Conservation (phyloP, 176 grass and related monocot species). For the sorghum (Sorghum bicolor) region DNA sequence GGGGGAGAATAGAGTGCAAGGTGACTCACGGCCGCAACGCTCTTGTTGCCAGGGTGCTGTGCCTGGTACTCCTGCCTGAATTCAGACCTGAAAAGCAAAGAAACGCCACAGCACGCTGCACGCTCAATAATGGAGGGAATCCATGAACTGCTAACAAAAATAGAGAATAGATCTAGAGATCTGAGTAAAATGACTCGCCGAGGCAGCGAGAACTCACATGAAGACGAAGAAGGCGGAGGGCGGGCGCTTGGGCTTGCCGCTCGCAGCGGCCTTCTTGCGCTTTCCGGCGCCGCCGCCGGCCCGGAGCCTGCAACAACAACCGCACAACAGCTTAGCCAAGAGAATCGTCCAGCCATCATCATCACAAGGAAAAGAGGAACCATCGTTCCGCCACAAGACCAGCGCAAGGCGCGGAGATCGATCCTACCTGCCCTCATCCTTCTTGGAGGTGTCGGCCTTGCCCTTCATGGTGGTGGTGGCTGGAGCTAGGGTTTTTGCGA, state of each 20-base stretch:
- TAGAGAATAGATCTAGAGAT: slow-evolving; percentile 42
- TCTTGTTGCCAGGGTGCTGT: slow-evolving; percentile 69
- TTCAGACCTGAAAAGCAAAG: slow-evolving; percentile 50
- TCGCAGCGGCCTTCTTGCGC: slow-evolving; percentile 52
- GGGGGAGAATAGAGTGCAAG: not conserved
- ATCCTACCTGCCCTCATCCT: slow-evolving; percentile 53
- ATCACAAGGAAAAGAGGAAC: not conserved
- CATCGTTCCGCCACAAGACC: not conserved
- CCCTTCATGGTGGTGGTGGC: slow-evolving; percentile 39
- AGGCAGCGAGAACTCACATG: slow-evolving; percentile 47
- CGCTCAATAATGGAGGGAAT: not conserved
- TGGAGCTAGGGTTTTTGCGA: slow-evolving; percentile 56
- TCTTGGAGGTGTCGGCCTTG: slow-evolving; percentile 49
- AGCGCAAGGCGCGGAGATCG: not conserved
- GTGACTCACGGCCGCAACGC: slow-evolving; percentile 50
- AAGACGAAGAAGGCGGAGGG: slow-evolving; percentile 90
- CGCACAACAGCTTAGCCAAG: not conserved
- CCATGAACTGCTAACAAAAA: not conserved
- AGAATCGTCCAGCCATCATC: not conserved
- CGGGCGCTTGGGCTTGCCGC: slow-evolving; percentile 86
- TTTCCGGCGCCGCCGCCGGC: slow-evolving; percentile 34
- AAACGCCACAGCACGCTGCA: not conserved
- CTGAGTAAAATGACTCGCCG: not conserved
- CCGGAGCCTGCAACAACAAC: slow-evolving; percentile 32
- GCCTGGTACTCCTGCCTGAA: slow-evolving; percentile 84